A percentile compares a stretch with the other conserved stretches of the same genome.
Evolutionary conservation across 83 land plant genomes (phyloP).

Genomic region (Isoetes engelmannii): DNA sequence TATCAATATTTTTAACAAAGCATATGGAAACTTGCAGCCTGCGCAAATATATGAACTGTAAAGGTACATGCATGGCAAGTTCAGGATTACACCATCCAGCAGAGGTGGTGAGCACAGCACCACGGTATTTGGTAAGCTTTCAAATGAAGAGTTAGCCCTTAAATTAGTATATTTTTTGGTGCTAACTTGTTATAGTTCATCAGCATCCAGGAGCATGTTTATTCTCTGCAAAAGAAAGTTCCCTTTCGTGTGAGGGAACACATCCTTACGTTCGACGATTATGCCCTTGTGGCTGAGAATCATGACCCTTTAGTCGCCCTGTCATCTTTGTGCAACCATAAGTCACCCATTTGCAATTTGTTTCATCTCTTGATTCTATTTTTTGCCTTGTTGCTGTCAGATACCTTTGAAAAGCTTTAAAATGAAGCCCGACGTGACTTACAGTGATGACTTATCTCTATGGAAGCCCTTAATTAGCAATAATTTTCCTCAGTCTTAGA

Average conservation of each 20-base stretch:
- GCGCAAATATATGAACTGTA: conserved; percentile 69
- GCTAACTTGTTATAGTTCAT: neutral
- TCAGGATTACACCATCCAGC: conserved; percentile 80
- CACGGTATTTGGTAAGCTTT: conserved; percentile 54
- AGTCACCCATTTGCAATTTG: too few relatives aligned
- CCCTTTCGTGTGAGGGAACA: conserved; percentile 66
- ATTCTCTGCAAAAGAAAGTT: conserved; percentile 30
- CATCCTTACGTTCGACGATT: conserved; percentile 59
- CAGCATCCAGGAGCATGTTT: conserved; percentile 79
- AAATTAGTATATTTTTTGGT: neutral
- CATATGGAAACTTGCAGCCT: conserved; percentile 31
- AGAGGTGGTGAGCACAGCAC: conserved; percentile 73
- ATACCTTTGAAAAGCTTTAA: too few relatives aligned
- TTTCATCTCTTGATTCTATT: too few relatives aligned
- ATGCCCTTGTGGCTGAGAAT: conserved; percentile 49
- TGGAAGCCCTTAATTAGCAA: too few relatives aligned
- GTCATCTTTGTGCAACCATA: too few relatives aligned
- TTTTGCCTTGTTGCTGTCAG: too few relatives aligned
- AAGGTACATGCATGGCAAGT: conserved; percentile 61
- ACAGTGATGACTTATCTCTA: too few relatives aligned
- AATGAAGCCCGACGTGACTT: too few relatives aligned
- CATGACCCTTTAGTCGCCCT: too few relatives aligned
- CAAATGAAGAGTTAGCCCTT: neutral
- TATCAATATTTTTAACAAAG: neutral
- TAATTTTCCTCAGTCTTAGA: too few relatives aligned